Conservation (phyloP, 306 rosid genomes). For the Crotalaria pallida region DNA sequence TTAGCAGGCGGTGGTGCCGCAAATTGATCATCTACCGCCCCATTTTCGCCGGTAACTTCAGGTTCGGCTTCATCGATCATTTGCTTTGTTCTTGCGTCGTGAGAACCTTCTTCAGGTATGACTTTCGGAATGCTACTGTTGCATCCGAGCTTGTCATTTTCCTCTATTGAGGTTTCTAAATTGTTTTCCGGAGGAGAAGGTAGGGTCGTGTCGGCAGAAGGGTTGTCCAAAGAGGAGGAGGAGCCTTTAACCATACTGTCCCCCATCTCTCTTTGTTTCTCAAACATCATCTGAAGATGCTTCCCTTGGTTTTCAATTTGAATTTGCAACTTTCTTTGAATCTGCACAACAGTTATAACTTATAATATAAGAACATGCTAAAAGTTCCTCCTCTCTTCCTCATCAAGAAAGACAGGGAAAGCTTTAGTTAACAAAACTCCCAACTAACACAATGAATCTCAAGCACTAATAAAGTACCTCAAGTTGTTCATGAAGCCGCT, state of each 20-base stretch:
- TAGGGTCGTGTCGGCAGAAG: constrained; percentile 18
- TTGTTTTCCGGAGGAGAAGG: constrained; percentile 19
- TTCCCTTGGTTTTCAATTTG: constrained; percentile 86
- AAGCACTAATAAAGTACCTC: constrained; percentile 50
- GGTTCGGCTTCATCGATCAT: constrained; percentile 34
- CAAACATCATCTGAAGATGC: constrained; percentile 73
- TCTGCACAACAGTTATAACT: constrained; percentile 40
- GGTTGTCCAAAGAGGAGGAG: constrained; percentile 31
- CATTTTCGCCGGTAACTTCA: constrained; percentile 20
- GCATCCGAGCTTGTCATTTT: constrained; percentile 9
- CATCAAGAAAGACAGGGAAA: neutral
- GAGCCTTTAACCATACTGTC: constrained; percentile 43
- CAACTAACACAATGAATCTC: neutral
- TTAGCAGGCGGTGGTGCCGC: constrained; percentile 44
- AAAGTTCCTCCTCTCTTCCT: constrained; percentile 4
- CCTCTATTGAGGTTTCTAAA: constrained; percentile 27
- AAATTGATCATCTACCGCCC: constrained; percentile 15
- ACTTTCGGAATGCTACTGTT: neutral
- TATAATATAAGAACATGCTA: constrained; percentile 20
- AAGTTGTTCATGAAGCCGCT: constrained; percentile 95
- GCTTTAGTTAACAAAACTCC: neutral
- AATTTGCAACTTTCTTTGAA: constrained; percentile 81
- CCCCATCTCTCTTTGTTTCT: constrained; percentile 63
- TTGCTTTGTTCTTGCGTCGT: constrained; percentile 32
- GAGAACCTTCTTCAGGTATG: constrained; percentile 26